Evolutionary conservation across 352 stramenopile species (phyloP).

Genomic region (Phytophthora pistaciae): DNA sequence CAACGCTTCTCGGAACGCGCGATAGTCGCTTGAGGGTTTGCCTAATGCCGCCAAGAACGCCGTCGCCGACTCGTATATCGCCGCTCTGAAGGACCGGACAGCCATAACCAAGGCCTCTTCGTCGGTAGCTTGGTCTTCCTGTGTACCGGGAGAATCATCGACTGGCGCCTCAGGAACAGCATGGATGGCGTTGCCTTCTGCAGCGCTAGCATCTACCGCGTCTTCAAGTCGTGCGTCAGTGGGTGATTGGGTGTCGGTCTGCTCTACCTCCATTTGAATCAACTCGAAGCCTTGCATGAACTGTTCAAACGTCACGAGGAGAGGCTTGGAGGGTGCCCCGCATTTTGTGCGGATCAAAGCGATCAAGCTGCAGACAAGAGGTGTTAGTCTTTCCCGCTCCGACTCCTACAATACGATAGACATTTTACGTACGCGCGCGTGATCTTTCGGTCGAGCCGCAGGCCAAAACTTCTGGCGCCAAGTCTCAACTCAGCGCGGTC

Average conservation of each 20-base stretch:
- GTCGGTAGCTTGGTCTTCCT: conserved; percentile 7
- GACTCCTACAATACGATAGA: background rate
- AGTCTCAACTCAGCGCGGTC: conserved; percentile 74
- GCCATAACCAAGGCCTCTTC: conserved; percentile 50
- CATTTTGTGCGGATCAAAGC: conserved; percentile 62
- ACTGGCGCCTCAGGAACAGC: background rate
- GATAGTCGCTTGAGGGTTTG: conserved; percentile 47
- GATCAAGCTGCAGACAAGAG: conserved; percentile 47
- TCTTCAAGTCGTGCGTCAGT: background rate
- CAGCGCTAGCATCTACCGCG: background rate
- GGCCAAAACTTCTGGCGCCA: conserved; percentile 52
- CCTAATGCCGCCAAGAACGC: conserved; percentile 34
- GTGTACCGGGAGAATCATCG: background rate
- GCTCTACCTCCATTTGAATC: background rate
- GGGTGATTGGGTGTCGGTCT: background rate
- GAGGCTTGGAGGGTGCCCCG: conserved; percentile 39
- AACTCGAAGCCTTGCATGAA: conserved; percentile 73
- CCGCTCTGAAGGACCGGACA: conserved; percentile 44
- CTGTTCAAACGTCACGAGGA: conserved; percentile 55
- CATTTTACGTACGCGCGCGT: conserved; percentile 57
- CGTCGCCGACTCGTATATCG: conserved; percentile 52
- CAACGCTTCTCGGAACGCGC: conserved; percentile 64
- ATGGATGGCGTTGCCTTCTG: background rate
- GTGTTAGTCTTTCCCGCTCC: conserved; percentile 8
- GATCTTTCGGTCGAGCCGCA: conserved; percentile 70